Evolutionary conservation across 2,329 filamentous ascomycete species (phyloP).

Genomic region (Volutella citrinella): DNA sequence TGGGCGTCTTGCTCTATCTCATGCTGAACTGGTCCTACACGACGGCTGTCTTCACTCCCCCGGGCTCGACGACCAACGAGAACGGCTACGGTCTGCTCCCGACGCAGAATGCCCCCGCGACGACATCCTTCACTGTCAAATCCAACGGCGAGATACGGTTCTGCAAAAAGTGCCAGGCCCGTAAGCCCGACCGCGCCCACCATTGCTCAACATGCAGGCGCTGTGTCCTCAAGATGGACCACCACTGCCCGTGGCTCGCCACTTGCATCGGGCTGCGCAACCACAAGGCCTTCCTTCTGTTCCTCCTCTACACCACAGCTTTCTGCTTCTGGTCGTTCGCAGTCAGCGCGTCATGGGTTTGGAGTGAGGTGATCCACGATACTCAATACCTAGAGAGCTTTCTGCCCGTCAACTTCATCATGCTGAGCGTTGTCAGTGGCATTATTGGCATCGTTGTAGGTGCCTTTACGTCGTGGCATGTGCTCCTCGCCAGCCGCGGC

Average conservation of each 20-base stretch:
- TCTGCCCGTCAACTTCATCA: constrained; percentile 86
- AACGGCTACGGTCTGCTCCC: constrained; percentile 78
- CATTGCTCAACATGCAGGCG: constrained; percentile 94
- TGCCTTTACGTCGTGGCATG: constrained; percentile 90
- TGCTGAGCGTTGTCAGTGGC: constrained; percentile 81
- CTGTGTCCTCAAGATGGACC: constrained; percentile 99
- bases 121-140: constrained; percentile 86
- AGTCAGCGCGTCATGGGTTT: constrained; percentile 80
- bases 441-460: constrained; percentile 88
- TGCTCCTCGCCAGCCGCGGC: constrained; percentile 72
- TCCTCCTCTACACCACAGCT: constrained; percentile 82
- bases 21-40: constrained; percentile 89
- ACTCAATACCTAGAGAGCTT: constrained; percentile 70
- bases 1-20: constrained; percentile 70
- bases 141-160: constrained; percentile 81
- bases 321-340: constrained; percentile 82
- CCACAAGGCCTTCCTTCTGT: constrained; percentile 93
- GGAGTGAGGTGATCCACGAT: constrained; percentile 71
- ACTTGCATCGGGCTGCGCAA: constrained; percentile 93
- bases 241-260: constrained; percentile 97
- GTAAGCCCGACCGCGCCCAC: constrained; percentile 93
- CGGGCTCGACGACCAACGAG: constrained; percentile 66
- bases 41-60: constrained; percentile 86
- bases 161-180: constrained; percentile 95
- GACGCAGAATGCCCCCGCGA: constrained; percentile 57